Evolutionary conservation across 78 protist genomes (phyloP).

Genomic region (Dictyostelium brefeldianum): DNA sequence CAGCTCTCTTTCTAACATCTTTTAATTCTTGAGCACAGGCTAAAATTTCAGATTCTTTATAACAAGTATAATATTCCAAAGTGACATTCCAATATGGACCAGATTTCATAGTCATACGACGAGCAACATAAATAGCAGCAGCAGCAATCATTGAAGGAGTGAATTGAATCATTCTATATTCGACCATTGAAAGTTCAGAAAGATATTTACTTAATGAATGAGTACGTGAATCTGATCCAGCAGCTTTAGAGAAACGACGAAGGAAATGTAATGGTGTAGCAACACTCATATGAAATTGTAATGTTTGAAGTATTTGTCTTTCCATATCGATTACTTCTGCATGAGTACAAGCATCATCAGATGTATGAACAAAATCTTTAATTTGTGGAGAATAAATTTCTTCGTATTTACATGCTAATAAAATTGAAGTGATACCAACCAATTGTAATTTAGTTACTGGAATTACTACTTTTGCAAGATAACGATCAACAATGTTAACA

Average conservation of each 20-base stretch:
- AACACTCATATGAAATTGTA: constrained; percentile 90
- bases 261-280: constrained; percentile 94
- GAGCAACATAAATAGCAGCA: constrained; percentile 92
- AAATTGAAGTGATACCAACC: constrained; percentile 97
- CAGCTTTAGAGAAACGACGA: constrained; percentile 95
- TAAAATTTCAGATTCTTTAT: constrained; percentile 77
- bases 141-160: constrained; percentile 95
- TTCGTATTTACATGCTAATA: constrained; percentile 98
- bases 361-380: constrained; percentile 96
- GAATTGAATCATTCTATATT: constrained; percentile 86
- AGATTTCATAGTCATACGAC: constrained; percentile 66
- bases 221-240: constrained; percentile 73
- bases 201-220: constrained; percentile 90
- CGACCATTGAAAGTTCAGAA: constrained; percentile 91
- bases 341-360: constrained; percentile 97
- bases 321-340: constrained; percentile 95
- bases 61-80: constrained; percentile 81
- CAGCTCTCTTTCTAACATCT: constrained; percentile 51
- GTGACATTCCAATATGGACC: constrained; percentile 83
- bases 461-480: constrained; percentile 62
- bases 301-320: constrained; percentile 83
- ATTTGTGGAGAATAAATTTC: constrained; percentile 98
- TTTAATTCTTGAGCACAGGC: constrained; percentile 71
- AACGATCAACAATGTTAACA: constrained; percentile 95
- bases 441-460: constrained; percentile 90